Evolutionary conservation across 2,329 filamentous ascomycete species (phyloP).

Genomic region (Graphilbum fragrans): DNA sequence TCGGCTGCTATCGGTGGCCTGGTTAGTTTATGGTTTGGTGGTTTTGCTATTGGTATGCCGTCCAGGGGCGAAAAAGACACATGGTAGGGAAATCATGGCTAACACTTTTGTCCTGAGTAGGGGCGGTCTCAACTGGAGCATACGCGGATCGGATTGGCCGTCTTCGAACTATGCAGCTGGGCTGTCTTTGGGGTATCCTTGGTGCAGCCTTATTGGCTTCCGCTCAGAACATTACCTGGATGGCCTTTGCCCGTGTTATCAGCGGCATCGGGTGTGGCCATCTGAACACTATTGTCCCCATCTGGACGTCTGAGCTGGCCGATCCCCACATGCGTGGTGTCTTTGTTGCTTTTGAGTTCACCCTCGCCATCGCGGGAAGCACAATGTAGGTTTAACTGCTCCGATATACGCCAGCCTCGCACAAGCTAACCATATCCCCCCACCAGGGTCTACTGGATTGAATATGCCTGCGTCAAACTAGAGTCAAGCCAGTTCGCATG

Average conservation of each 20-base stretch:
- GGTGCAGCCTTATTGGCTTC: background rate
- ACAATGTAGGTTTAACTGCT: background rate
- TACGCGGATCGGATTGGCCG: background rate
- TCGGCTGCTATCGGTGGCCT: background rate
- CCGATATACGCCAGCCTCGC: background rate
- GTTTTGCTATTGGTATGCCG: background rate
- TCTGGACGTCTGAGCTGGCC: slow-evolving; percentile 1
- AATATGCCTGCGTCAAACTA: slow-evolving; percentile 22
- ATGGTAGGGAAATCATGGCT: background rate
- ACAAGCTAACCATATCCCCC: background rate
- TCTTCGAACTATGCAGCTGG: background rate
- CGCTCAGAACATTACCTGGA: background rate
- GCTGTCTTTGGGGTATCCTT: background rate
- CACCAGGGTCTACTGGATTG: slow-evolving; percentile 24
- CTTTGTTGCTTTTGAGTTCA: background rate
- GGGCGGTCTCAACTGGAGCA: background rate
- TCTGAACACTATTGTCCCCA: background rate
- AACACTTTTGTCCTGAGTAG: background rate
- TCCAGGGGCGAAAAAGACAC: background rate
- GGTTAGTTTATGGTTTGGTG: background rate
- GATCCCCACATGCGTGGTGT: background rate
- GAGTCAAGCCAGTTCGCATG: slow-evolving; percentile 19
- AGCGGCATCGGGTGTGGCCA: background rate
- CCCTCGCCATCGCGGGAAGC: background rate
- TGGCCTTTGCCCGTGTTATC: background rate